These are phyloP conservation scores for Asterionellopsis glacialis DNA, from an alignment of 108 stramenopile species.

Conservation along the genomic window DNA sequence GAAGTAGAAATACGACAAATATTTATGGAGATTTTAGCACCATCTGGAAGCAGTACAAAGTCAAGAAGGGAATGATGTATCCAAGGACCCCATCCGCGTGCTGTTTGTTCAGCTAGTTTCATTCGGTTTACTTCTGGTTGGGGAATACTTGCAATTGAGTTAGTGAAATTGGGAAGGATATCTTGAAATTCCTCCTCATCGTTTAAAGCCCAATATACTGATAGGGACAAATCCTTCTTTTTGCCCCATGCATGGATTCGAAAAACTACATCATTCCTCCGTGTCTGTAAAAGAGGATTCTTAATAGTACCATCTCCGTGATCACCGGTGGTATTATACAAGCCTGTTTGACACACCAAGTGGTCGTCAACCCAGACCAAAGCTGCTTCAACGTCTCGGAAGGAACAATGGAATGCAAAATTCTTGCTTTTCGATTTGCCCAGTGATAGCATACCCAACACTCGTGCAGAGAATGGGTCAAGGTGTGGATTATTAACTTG, in stretches of 20 bases:
- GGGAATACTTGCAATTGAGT: no score
- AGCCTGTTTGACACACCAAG: slow-evolving; percentile 14
- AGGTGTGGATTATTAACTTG: no score
- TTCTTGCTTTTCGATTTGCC: no score
- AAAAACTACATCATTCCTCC: background rate
- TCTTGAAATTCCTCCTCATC: slow-evolving; percentile 2
- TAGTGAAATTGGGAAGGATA: background rate
- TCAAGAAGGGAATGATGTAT: slow-evolving; percentile 9
- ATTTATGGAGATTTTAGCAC: background rate
- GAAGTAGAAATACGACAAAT: slow-evolving; percentile 1
- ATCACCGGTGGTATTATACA: slow-evolving; percentile 1
- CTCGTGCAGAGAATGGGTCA: no score
- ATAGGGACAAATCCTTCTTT: no score
- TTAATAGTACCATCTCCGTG: no score
- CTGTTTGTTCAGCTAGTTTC: background rate
- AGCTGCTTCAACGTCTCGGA: background rate
- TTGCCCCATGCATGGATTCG: background rate
- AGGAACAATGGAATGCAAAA: no score
- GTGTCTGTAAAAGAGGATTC: no score
- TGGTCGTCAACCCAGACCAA: slow-evolving; percentile 15
- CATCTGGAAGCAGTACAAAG: slow-evolving; percentile 8
- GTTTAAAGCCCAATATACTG: background rate
- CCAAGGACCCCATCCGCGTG: slow-evolving; percentile 4
- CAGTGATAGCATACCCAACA: no score
- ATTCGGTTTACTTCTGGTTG: no score